Evolutionary conservation across 768 basidiomycete genomes (phyloP), one percentile per base, ranked within the genome.

Genomic region (Pisolithus microcarpus): DNA sequence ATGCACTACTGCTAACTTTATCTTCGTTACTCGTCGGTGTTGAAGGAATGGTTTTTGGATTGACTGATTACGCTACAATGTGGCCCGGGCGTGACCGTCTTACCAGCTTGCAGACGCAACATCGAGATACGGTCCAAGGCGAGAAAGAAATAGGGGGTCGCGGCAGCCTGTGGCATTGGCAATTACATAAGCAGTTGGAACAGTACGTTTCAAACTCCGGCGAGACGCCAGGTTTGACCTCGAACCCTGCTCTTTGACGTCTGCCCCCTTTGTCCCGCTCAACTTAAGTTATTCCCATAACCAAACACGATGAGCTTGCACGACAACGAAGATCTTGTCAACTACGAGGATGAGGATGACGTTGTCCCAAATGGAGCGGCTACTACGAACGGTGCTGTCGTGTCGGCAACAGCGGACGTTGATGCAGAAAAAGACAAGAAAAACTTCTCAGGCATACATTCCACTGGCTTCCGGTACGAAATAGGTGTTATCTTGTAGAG

Each of bases 391-490:
- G 79, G 78, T 51, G 79, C 76, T 48, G 74, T 75, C 53, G 69
- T 70, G 38, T 66, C 72, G 51, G 65, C 72, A 40, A 70, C 74
- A 37, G 70, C 71, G 42, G 77, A 73, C 52, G 76, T 78, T 21
- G 77, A 70, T 42, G 81, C 73, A 53, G 83, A 79, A 56, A 91
- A 88, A 70, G 88, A 90, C 61, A 91, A 92, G 79, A 95, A 94
- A 81, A 96, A 95, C 69, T 97, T 95, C 65, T 95, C 96, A 54
- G 96, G 96, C 28, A 97, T 99, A 63, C 96, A 99, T 76, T 94
- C 94, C n/a, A 99, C 96, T 56, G 96, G 96, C 52, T 99, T 99
- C 74, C 82, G 96, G 94, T 94, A 51, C 51, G 81, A 65, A 43
- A 42, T 5, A 13, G 4, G 48, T 54, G 61, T 61, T 59, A 43